A percentile compares a stretch with the other conserved stretches of the same genome.
Evolutionary conservation across 441 rosid species (phyloP).

Genomic region (Geranium incanum): DNA sequence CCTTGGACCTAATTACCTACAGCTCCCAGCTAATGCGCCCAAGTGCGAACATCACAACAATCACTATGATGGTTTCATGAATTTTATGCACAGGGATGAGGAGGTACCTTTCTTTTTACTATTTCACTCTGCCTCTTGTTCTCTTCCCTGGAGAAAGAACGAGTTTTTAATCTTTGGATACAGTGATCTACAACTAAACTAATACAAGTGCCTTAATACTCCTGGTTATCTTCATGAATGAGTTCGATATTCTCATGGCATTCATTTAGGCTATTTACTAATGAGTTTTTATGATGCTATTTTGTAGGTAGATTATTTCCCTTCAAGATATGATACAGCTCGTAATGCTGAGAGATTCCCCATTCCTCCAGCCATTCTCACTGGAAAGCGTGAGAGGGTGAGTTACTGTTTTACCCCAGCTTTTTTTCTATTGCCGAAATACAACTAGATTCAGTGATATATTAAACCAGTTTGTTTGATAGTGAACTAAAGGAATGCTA

Average conservation of each 20-base stretch:
- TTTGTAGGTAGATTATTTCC: slow-evolving; percentile 76
- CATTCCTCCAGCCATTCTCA: slow-evolving; percentile 34
- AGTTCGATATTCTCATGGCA: neutral
- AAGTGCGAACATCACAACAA: slow-evolving; percentile 89
- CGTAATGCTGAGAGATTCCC: slow-evolving; percentile 67
- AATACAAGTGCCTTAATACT: too few relatives aligned
- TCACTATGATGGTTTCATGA: slow-evolving; percentile 88
- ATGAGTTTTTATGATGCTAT: slow-evolving; percentile 18
- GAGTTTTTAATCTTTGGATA: too few relatives aligned
- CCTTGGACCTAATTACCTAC: slow-evolving; percentile 91
- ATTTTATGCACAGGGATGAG: slow-evolving; percentile 87
- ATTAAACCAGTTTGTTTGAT: neutral
- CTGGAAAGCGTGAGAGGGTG: slow-evolving; percentile 80
- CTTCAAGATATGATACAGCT: slow-evolving; percentile 70
- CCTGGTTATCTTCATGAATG: too few relatives aligned
- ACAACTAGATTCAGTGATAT: neutral
- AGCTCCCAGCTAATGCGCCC: slow-evolving; percentile 85
- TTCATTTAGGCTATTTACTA: slow-evolving; percentile 16
- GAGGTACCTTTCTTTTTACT: slow-evolving; percentile 41
- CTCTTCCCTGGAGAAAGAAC: neutral
- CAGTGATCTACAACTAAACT: too few relatives aligned
- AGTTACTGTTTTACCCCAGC: neutral
- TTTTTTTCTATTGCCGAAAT: neutral
- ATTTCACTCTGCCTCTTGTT: neutral
- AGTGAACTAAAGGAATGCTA: too few relatives aligned